Conservation (phyloP, 345 rosid species). For the Corchorus olitorius region DNA sequence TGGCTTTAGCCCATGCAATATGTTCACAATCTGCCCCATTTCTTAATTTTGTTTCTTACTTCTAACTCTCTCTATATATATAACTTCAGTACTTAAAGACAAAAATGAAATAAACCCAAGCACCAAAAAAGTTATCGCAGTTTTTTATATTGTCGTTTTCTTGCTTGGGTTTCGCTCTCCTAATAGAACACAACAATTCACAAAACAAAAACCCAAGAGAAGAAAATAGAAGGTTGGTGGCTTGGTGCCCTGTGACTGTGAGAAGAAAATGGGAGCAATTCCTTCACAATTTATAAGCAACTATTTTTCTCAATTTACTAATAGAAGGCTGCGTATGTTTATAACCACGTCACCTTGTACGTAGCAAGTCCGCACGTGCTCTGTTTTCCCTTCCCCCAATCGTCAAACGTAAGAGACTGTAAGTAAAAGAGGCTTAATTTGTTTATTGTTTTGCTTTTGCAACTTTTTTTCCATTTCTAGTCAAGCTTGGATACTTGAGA, state of each 20-base stretch:
- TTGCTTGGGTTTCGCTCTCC: not conserved
- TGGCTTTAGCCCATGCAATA: slow-evolving; percentile 15
- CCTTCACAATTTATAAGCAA: not conserved
- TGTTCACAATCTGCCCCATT: not conserved
- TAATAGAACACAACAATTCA: not conserved
- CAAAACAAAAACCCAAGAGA: not conserved
- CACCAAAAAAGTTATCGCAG: not conserved
- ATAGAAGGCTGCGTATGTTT: not conserved
- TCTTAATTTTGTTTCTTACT: too few relatives aligned
- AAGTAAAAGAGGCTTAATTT: not conserved
- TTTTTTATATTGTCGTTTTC: not conserved
- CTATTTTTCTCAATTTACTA: not conserved
- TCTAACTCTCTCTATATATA: too few relatives aligned
- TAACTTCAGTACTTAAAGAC: too few relatives aligned
- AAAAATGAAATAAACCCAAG: not conserved
- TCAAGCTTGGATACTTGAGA: not conserved
- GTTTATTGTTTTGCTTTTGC: not conserved
- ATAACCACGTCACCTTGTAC: slow-evolving; percentile 1
- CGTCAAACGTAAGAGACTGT: not conserved
- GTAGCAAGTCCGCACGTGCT: not conserved
- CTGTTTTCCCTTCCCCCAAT: not conserved
- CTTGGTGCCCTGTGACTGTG: not conserved
- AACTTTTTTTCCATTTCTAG: not conserved
- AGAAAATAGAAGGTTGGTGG: not conserved
- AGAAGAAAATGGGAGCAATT: not conserved